Evolutionary conservation across 352 stramenopile species (phyloP).

Genomic region (Phytopythium litorale): DNA sequence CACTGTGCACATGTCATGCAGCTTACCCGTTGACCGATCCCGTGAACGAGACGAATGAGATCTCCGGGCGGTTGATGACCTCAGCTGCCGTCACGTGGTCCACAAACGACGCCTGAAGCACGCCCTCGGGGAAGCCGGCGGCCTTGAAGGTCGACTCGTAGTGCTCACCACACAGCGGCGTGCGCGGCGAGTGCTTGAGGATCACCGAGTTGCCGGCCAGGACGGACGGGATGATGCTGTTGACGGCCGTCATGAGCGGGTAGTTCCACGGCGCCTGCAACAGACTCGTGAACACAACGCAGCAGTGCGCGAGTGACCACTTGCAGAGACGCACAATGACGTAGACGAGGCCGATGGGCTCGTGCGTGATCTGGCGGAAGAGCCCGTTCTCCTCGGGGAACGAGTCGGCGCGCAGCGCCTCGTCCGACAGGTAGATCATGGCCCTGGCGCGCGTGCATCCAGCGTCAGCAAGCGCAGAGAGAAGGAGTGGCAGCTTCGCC

Average conservation of each 20-base stretch:
- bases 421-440: conserved; percentile 65
- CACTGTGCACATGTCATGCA: conserved; percentile 5
- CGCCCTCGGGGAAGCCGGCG: conserved; percentile 59
- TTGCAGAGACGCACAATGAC: conserved; percentile 49
- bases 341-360: conserved; percentile 81
- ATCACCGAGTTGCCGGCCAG: conserved; percentile 78
- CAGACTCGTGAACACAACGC: not conserved
- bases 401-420: conserved; percentile 59
- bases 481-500: not conserved
- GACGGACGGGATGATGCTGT: conserved; percentile 81
- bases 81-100: conserved; percentile 62
- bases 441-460: conserved; percentile 16
- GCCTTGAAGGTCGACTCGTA: conserved; percentile 68
- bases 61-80: conserved; percentile 64
- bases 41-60: conserved; percentile 81
- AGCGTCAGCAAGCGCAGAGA: not conserved
- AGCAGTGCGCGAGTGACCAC: not conserved
- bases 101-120: conserved; percentile 64
- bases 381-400: conserved; percentile 61
- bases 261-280: conserved; percentile 80
- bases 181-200: conserved; percentile 78
- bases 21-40: conserved; percentile 70
- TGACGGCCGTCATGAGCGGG: conserved; percentile 83
- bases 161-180: conserved; percentile 71
- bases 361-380: conserved; percentile 77